Base-by-base conservation (phyloP, 139 green algal genomes). In the Tetradesmus obliquus region DNA sequence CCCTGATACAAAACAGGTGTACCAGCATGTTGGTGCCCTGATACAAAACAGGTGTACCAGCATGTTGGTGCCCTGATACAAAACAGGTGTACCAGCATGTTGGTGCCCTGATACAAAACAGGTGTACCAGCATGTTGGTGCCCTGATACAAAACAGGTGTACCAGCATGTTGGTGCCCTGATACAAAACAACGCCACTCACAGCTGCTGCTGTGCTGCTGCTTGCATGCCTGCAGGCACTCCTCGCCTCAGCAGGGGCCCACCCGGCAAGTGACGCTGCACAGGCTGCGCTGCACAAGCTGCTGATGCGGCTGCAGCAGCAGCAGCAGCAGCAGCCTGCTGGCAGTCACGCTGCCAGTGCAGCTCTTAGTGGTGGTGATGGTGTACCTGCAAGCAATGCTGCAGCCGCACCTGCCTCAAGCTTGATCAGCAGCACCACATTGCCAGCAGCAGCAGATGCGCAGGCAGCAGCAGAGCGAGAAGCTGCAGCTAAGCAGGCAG, bases 211-310 rank as follows among this genome's bases (percentile, higher is more conserved):
- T 55, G 76, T n/a, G 19, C 22, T 82, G n/a, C 10, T 79, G 22
- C 2, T 53, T 82, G 32, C 32, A 3, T 15, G 9, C 76, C 7
- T 15, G 5, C 24, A 82, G 76, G 24, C 54, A n/a, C 24, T 82
- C 22, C n/a, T 53, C 15, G 54, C 22, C 76, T 6, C 24, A 3
- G 9, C 2, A 17, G 76, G 22, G 1, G 3, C n/a, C 19, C 22
- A 9, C 6, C n/a, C 20, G n/a, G 8, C 76, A 3, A 24, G 12
- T 55, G 24, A 24, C n/a, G 22, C 55, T 55, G 55, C 54, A 20
- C 58, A 79, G 4, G 84, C 58, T 57, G 84, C 55, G n/a, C 84
- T 88, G 58, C 24, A 79, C 10, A 66, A 82, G 32, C 53, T 89
- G 32, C 45, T 89, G 45, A 5, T 20, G 2, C 76, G 55, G 8